phyloP scores from a whole-genome alignment of 768 basidiomycete species.

The Macrolepiota fuliginosa region DNA sequence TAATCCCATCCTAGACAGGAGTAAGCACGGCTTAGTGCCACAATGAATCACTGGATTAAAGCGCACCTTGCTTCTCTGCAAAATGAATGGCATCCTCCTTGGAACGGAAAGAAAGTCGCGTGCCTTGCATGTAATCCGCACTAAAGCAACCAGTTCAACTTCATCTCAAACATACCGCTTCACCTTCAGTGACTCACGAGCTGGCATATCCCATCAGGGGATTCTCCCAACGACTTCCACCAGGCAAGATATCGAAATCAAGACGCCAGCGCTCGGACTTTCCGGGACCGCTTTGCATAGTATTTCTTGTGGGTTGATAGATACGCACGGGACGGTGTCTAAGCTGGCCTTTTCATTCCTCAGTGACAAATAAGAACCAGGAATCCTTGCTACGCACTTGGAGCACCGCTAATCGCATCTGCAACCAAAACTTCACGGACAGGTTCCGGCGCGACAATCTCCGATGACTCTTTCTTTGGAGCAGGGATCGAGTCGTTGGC shows the following conservation, averaged over 20 bases:
- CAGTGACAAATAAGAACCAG: background rate
- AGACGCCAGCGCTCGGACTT: slow-evolving; percentile 90
- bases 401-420: slow-evolving; percentile 84
- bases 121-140: slow-evolving; percentile 96
- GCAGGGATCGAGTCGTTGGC: slow-evolving; percentile 28
- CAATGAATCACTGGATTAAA: slow-evolving; percentile 1
- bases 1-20: slow-evolving; percentile 82
- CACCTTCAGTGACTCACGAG: slow-evolving; percentile 62
- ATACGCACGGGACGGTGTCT: slow-evolving; percentile 87
- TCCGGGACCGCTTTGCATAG: slow-evolving; percentile 90
- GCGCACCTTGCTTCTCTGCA: slow-evolving; percentile 90
- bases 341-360: slow-evolving; percentile 59
- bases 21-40: slow-evolving; percentile 12
- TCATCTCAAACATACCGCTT: background rate
- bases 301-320: slow-evolving; percentile 89
- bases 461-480: slow-evolving; percentile 26
- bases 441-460: slow-evolving; percentile 33
- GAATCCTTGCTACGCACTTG: slow-evolving; percentile 46
- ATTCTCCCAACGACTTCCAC: slow-evolving; percentile 95
- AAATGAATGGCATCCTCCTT: slow-evolving; percentile 94
- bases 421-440: slow-evolving; percentile 70
- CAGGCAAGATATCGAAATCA: slow-evolving; percentile 90
- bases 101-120: slow-evolving; percentile 75
- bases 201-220: slow-evolving; percentile 96
- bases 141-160: slow-evolving; percentile 34